Evolutionary conservation across 768 basidiomycete genomes (phyloP), one percentile per base, ranked within the genome.

Genomic region (Lentinula sp.): DNA sequence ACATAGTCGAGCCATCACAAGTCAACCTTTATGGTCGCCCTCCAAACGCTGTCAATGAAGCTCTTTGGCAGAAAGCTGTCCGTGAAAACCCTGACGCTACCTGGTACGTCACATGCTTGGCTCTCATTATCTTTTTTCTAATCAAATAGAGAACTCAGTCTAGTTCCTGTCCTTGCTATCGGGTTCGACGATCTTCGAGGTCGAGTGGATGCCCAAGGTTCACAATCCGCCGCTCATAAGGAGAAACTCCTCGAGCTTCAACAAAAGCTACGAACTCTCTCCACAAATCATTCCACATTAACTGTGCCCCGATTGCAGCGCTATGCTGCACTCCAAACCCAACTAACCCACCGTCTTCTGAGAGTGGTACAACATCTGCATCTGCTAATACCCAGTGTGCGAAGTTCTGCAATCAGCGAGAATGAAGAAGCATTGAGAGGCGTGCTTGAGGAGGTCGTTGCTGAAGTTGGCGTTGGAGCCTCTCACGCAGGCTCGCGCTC

Each of bases 181-280:
- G 91, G 93, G 10, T 93, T 93, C 60, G 89, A 92, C 66, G 88
- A 93, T 65, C 75, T 95, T 21, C 86, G 89, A 63, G 80, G 81
- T 61, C 87, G 93, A 7, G 86, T 91, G 18, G 87, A 91, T 54
- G 88, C 87, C 0, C 93, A 94, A 72, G 76, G 81, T 0, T 73
- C 78, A 50, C 87, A 88, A 71, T 84, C 88, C 5, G 75, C 80
- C 32, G 78, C 78, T 8, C 91, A 93, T 59, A 82, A 85, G 67
- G 82, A 86, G 68, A 84, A 84, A 62, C 73, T 92, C 11, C 63
- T 85, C 79, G 88, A 94, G 66, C 78, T 93, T 42, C 83, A 85
- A 72, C 76, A 78, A 15, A 83, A 88, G 39, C 74, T 94, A 32
- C 78, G 80, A 15, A 73, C 80, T 1, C 80, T 93, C 40, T 75